phyloP scores from a whole-genome alignment of 495 filamentous ascomycete genomes.

The Penicillium simplicissimum region DNA sequence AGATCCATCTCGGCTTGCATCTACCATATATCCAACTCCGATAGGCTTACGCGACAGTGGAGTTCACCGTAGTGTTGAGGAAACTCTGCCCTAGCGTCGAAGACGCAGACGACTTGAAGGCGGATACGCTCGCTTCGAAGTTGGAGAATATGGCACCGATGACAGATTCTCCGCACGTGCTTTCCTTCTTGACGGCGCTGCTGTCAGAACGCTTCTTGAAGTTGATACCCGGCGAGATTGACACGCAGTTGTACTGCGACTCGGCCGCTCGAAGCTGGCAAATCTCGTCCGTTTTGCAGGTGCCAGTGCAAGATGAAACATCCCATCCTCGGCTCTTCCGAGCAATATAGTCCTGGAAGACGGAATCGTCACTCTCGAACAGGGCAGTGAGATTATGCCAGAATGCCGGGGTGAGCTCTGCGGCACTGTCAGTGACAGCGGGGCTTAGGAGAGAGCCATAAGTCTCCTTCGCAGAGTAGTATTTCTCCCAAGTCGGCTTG shows the following conservation, averaged over 20 bases:
- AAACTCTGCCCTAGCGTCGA: slow-evolving; percentile 15
- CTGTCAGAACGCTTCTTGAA: slow-evolving; percentile 17
- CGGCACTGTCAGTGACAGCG: slow-evolving; percentile 35
- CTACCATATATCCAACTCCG: neutral
- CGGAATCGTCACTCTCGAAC: slow-evolving; percentile 37
- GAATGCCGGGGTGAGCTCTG: slow-evolving; percentile 55
- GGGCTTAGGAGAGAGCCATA: slow-evolving; percentile 50
- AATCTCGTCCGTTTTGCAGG: slow-evolving; percentile 43
- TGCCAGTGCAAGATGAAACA: slow-evolving; percentile 33
- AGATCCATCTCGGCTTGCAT: neutral
- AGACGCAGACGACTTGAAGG: slow-evolving; percentile 10
- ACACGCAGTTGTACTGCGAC: slow-evolving; percentile 33
- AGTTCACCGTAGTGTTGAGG: slow-evolving; percentile 11
- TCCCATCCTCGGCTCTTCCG: slow-evolving; percentile 43
- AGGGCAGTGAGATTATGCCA: slow-evolving; percentile 56
- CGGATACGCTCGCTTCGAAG: slow-evolving; percentile 11
- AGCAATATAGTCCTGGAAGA: slow-evolving; percentile 43
- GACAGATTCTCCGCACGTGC: slow-evolving; percentile 17
- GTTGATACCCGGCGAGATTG: slow-evolving; percentile 23
- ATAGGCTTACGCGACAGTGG: slow-evolving; percentile 2
- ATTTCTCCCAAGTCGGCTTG: slow-evolving; percentile 48
- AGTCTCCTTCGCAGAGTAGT: slow-evolving; percentile 54
- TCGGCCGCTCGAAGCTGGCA: slow-evolving; percentile 42
- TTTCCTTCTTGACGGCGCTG: slow-evolving; percentile 2
- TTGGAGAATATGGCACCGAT: slow-evolving; percentile 19